phyloP scores from a whole-genome alignment of 2,329 filamentous ascomycete genomes.

The Aspergillus floridensis region DNA sequence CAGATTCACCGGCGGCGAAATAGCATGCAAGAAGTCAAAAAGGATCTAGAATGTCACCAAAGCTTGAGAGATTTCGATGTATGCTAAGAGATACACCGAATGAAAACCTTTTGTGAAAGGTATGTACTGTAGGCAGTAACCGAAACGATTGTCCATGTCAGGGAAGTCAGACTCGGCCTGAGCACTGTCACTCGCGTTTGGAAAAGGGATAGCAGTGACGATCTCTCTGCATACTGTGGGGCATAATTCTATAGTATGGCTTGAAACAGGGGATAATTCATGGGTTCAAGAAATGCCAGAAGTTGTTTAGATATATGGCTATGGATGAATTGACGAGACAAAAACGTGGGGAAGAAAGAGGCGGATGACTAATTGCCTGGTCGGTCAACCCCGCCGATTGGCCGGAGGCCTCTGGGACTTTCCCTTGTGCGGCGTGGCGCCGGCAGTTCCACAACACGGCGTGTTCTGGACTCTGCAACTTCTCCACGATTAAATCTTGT shows the following conservation, averaged over 20 bases:
- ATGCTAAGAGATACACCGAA: too few relatives aligned
- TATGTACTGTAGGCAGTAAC: too few relatives aligned
- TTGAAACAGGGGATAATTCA: too few relatives aligned
- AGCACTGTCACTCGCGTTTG: too few relatives aligned
- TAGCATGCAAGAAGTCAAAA: not conserved
- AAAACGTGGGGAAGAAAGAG: not conserved
- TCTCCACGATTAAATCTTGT: not conserved
- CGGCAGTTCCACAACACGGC: not conserved
- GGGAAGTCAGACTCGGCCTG: too few relatives aligned
- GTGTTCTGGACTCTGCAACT: not conserved
- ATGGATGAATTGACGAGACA: not conserved
- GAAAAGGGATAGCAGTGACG: too few relatives aligned
- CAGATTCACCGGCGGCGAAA: not conserved
- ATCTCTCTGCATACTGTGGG: not conserved
- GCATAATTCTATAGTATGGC: too few relatives aligned
- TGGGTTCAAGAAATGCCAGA: too few relatives aligned
- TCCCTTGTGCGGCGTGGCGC: too few relatives aligned
- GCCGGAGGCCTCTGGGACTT: not conserved
- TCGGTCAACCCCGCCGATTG: not conserved
- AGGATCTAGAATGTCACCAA: not conserved
- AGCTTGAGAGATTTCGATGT: not conserved
- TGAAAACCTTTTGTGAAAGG: too few relatives aligned
- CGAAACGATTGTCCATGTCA: too few relatives aligned
- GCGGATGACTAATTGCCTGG: not conserved
- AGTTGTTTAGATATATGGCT: not conserved